These are phyloP conservation scores for Neurospora pannonica DNA, from an alignment of 495 filamentous ascomycete species.

Conservation along the genomic window DNA sequence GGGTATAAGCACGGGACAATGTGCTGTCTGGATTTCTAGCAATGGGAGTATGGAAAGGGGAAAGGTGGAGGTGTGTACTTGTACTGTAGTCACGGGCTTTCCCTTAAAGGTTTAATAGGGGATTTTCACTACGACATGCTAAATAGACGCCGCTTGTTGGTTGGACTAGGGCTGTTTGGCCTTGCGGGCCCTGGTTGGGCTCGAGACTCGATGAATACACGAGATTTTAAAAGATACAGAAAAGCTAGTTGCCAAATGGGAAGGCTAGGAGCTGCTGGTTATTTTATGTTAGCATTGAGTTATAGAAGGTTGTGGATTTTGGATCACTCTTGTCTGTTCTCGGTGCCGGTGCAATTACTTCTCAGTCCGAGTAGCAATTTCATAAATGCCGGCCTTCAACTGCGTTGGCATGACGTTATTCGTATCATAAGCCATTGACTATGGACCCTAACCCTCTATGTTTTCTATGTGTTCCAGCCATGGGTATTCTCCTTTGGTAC, in stretches of 20 bases:
- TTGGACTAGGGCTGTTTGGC: background rate
- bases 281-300: background rate
- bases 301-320: background rate
- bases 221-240: background rate
- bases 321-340: background rate
- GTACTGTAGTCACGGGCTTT: conserved; percentile 18
- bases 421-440: background rate
- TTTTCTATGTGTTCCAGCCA: background rate
- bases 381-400: background rate
- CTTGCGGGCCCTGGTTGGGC: background rate
- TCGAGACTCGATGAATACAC: background rate
- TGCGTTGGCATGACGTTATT: background rate
- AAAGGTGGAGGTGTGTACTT: conserved; percentile 9
- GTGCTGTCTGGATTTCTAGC: conserved; percentile 3
- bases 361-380: background rate
- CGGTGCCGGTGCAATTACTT: background rate
- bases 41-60: background rate
- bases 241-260: background rate
- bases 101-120: conserved; percentile 15
- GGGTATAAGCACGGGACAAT: background rate
- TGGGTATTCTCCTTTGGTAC: background rate
- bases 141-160: conserved; percentile 6
- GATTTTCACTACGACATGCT: background rate
- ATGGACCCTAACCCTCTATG: background rate
- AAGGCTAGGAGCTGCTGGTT: background rate